Evolutionary conservation across 805 yeast species (phyloP).

Genomic region (Metschnikowia lochheadii): DNA sequence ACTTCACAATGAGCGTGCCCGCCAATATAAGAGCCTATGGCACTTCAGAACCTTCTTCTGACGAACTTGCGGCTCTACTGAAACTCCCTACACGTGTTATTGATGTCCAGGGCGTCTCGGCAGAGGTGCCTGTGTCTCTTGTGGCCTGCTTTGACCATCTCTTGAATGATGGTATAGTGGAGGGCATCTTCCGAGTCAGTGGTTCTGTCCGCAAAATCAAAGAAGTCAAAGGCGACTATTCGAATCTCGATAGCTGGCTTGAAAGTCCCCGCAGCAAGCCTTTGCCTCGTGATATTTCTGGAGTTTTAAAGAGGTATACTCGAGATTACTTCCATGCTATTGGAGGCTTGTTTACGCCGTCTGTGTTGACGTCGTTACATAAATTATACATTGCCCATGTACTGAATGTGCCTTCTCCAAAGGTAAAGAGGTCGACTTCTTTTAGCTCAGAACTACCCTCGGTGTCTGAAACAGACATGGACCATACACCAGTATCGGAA

Average conservation of each 20-base stretch:
- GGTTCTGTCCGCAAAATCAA: slow-evolving; percentile 27
- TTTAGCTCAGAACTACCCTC: slow-evolving; percentile 9
- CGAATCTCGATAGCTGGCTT: slow-evolving; percentile 19
- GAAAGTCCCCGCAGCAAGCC: slow-evolving; percentile 10
- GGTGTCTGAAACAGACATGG: slow-evolving; percentile 6
- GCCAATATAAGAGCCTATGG: neutral
- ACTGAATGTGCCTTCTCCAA: slow-evolving; percentile 8
- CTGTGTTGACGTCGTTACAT: slow-evolving; percentile 7
- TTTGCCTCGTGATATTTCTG: slow-evolving; percentile 26
- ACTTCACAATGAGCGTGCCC: neutral
- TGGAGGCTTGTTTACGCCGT: slow-evolving; percentile 12
- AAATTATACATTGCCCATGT: slow-evolving; percentile 4
- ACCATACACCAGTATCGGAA: slow-evolving; percentile 5
- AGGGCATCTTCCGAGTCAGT: slow-evolving; percentile 30
- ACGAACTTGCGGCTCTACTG: slow-evolving; percentile 2
- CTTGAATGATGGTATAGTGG: slow-evolving; percentile 17
- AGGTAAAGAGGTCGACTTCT: slow-evolving; percentile 10
- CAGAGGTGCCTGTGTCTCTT: slow-evolving; percentile 19
- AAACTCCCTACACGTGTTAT: neutral
- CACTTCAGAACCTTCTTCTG: neutral
- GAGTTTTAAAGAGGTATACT: slow-evolving; percentile 23
- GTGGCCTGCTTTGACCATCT: slow-evolving; percentile 21
- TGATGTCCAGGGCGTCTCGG: neutral
- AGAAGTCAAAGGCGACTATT: slow-evolving; percentile 18
- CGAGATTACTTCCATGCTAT: slow-evolving; percentile 14